phyloP scores from a whole-genome alignment of 2,329 filamentous ascomycete genomes.

The Aspergillus aculeatus region DNA sequence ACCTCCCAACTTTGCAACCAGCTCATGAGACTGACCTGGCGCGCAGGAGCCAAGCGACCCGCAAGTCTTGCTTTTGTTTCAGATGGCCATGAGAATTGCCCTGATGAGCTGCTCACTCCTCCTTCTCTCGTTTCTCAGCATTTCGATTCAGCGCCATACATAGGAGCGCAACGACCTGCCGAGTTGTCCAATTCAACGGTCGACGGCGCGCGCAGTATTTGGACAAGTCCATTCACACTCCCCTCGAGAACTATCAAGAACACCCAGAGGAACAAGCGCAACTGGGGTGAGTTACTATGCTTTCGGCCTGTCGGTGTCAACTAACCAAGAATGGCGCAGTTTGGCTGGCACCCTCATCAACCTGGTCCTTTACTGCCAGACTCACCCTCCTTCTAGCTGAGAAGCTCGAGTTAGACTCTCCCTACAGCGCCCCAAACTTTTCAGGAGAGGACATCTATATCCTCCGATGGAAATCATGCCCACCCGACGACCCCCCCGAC shows the following conservation, averaged over 20 bases:
- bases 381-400: constrained; percentile 25
- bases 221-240: constrained; percentile 23
- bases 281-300: constrained; percentile 35
- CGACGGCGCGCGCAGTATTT: constrained; percentile 10
- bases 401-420: constrained; percentile 27
- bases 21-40: too few species aligned
- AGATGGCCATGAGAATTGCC: too few species aligned
- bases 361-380: constrained; percentile 28
- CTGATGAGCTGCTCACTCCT: too few species aligned
- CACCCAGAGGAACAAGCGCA: constrained; percentile 18
- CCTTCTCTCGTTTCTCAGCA: background rate
- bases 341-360: constrained; percentile 24
- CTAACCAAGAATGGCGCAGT: constrained; percentile 8
- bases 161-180: background rate
- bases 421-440: constrained; percentile 22
- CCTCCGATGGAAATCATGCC: constrained; percentile 14
- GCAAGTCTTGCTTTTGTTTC: too few species aligned
- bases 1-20: too few species aligned
- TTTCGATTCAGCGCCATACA: background rate
- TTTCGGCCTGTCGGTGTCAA: background rate
- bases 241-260: constrained; percentile 19
- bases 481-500: constrained; percentile 25
- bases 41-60: too few species aligned
- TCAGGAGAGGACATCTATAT: constrained; percentile 34
- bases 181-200: background rate